Evolutionary conservation across 306 rosid genomes (phyloP).

Genomic region (Acacia melanoxylon): DNA sequence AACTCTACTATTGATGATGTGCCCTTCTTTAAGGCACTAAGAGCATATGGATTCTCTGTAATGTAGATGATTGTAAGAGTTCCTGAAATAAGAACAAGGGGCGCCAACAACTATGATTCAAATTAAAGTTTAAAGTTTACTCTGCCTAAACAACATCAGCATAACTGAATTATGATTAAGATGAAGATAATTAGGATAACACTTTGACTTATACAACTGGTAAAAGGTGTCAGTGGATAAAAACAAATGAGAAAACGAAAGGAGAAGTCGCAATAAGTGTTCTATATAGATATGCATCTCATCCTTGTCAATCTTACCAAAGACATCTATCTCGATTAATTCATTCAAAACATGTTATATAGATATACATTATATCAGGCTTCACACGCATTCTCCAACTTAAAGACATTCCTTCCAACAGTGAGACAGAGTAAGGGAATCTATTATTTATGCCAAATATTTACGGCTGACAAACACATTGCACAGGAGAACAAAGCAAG

Average conservation of each 20-base stretch:
- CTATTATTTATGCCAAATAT: not conserved
- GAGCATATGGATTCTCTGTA: not conserved
- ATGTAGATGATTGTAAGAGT: not conserved
- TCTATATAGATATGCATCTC: not conserved
- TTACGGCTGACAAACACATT: not conserved
- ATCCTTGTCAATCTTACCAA: not conserved
- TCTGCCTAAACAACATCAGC: not conserved
- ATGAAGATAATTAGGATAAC: conserved; percentile 1
- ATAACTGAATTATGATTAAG: conserved; percentile 7
- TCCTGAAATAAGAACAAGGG: not conserved
- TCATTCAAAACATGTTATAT: not conserved
- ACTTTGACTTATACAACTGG: not conserved
- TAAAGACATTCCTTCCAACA: not conserved
- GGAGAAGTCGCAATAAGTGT: not conserved
- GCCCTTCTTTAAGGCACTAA: not conserved
- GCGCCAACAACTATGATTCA: conserved; percentile 4
- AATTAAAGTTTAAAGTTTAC: not conserved
- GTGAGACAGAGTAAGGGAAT: not conserved
- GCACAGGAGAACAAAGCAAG: no score
- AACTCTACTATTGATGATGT: not conserved
- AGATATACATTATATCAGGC: not conserved
- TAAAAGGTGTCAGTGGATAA: not conserved
- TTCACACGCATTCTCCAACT: not conserved
- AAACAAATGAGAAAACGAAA: not conserved
- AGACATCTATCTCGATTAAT: not conserved